Percentiles rank a stretch among this genome's conserved stretches.
Evolutionary conservation across 768 basidiomycete genomes (phyloP).

Genomic region (Pisolithus orientalis): DNA sequence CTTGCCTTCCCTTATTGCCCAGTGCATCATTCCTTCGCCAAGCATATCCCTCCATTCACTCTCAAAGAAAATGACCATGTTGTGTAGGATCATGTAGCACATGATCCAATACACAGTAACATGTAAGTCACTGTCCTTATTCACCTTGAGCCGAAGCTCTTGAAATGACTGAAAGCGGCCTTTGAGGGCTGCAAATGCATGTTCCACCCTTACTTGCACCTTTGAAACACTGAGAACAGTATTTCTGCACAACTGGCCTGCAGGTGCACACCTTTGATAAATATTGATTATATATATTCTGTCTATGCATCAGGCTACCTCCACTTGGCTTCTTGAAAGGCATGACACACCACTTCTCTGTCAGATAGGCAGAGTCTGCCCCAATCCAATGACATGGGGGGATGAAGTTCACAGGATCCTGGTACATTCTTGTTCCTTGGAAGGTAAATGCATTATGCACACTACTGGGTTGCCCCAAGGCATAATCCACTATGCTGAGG

Average conservation of each 20-base stretch:
- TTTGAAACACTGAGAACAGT: neutral
- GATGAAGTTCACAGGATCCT: too few relatives aligned
- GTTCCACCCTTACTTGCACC: constrained; percentile 1
- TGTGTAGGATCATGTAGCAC: constrained; percentile 2
- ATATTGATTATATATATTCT: neutral
- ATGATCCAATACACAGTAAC: neutral
- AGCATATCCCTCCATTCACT: neutral
- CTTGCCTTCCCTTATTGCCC: neutral
- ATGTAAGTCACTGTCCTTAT: neutral
- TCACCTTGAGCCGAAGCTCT: neutral
- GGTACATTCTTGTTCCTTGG: too few relatives aligned
- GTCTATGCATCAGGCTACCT: neutral
- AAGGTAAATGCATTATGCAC: too few relatives aligned
- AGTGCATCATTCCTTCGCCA: neutral
- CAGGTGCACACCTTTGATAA: neutral
- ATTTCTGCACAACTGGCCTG: too few relatives aligned
- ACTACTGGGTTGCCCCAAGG: too few relatives aligned
- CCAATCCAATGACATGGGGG: too few relatives aligned
- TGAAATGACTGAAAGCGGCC: neutral
- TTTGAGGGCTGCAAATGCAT: constrained; percentile 1
- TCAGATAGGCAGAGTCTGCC: neutral
- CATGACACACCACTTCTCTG: neutral
- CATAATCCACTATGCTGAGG: too few relatives aligned
- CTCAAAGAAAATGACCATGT: neutral
- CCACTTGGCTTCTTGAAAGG: neutral